Base-by-base conservation (phyloP, 2,329 filamentous ascomycete genomes). In the Alternaria longipes region DNA sequence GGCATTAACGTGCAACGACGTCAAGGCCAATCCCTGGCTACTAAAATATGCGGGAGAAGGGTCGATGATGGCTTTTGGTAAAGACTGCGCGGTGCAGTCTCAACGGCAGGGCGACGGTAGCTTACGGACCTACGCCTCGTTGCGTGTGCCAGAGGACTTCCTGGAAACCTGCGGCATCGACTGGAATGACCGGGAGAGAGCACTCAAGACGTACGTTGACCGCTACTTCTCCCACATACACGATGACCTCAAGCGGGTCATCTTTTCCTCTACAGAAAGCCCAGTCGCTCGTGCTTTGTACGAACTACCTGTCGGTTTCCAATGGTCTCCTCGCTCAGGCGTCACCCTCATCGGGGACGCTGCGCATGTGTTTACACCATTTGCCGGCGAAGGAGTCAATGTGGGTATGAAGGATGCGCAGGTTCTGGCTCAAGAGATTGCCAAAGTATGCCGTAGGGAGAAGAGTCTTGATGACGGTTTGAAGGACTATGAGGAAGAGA, bases 331-430 rank as follows among this genome's bases (percentile, higher is more conserved):
- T 49, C 77, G 75, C 18, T 70, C 76, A 6, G 85, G 86, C 0
- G 69, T 85, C 5, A 88, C 87, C 0, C 69, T 88, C 14, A 79
- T 89, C 26, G 87, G 87, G 5, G 86, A 89, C 65, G 84, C 87
- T 1, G 87, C 87, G 8, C 86, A 89, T 72, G 68, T 88, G 22
- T 87, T 87, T 85, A 82, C 83, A 1, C 84, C 85, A 0, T 86
- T 84, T 63, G 84, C 84, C 1, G 87, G 87, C 5, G 86, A 87
- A 59, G 87, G 87, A 2, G 86, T 88, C 26, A 89, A 89, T 67
- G 77, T 83, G 20, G 86, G 81, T 1, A 81, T 90, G 71, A 79
- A 82, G 47, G 87, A 89, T 70, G 82, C 86, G 8, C 71, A 84
- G 62, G 73, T 81, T 22, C 78, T 89, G 20, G 83, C 82, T 0